Conservation (phyloP, 75 land plant species). For the Adiantum capillusveneris region DNA sequence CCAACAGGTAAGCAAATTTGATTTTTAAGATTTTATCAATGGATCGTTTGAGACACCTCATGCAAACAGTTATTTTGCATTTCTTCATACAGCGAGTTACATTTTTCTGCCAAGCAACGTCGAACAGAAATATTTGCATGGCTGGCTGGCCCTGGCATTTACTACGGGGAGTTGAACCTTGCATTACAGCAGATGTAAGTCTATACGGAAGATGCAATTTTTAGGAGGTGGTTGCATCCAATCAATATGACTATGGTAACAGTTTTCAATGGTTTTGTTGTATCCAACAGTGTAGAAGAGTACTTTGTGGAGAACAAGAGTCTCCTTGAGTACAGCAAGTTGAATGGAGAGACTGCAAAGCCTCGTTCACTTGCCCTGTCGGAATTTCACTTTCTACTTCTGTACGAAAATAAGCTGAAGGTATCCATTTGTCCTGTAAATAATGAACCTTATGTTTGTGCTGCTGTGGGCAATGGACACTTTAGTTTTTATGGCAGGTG, state of each 20-base stretch:
- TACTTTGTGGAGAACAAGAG: slow-evolving; percentile 91
- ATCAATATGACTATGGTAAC: background rate
- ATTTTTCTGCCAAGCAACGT: slow-evolving; percentile 87
- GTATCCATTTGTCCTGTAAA: slow-evolving; percentile 16
- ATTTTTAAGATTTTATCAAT: too few species aligned
- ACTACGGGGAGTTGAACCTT: slow-evolving; percentile 85
- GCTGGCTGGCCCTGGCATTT: slow-evolving; percentile 97
- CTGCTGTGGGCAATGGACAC: background rate
- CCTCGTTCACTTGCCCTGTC: slow-evolving; percentile 79
- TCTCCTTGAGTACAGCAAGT: slow-evolving; percentile 70
- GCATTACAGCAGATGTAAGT: slow-evolving; percentile 64
- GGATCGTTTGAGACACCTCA: too few species aligned
- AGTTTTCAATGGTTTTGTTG: background rate
- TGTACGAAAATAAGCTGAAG: slow-evolving; percentile 67
- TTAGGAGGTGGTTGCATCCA: too few species aligned
- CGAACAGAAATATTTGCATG: slow-evolving; percentile 89
- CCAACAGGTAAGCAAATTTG: slow-evolving; percentile 81
- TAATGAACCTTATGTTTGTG: too few species aligned
- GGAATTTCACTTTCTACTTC: slow-evolving; percentile 86
- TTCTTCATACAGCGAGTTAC: slow-evolving; percentile 62
- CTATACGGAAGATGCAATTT: too few species aligned
- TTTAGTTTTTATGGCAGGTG: slow-evolving; percentile 40
- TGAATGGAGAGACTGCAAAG: slow-evolving; percentile 44
- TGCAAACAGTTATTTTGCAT: too few species aligned
- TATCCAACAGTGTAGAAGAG: slow-evolving; percentile 54